Evolutionary conservation across 2,329 filamentous ascomycete genomes (phyloP), one percentile per base, ranked within the genome.

Genomic region (Coniella vitis): DNA sequence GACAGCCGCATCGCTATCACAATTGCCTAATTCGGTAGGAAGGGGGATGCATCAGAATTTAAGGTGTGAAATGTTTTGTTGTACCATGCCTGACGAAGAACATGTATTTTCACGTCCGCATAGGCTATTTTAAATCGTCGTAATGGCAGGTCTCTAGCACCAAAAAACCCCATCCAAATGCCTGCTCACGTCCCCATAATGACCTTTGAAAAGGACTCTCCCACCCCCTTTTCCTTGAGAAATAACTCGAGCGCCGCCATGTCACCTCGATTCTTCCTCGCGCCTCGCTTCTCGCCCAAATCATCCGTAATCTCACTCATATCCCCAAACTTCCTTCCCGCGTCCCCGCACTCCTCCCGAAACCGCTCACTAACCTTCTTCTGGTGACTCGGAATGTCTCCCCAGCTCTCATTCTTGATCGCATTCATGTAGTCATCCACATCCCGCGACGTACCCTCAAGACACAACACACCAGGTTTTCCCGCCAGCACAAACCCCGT

Each of bases 341-440:
- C 13, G 65, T 51, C 2, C 53, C 38, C 39, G 3, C 57, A 59
- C 1, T 57, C 57, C 57, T 79, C 74, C 1, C 75, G 60, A 49
- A 69, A 71, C 9, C 74, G 61, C 63, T 82, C 79, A 58, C 73
- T 79, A 34, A 82, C 78, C 56, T 82, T 82, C 55, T 82, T 82
- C 53, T 82, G 79, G 49, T 79, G 71, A 16, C 75, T 69, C 0
- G 79, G 79, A 5, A 82, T 81, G 59, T 82, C 78, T 0, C 76
- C 73, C 79, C 79, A 82, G 46, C 75, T 79, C 55, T 81, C 74
- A 5, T 76, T 81, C 62, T 81, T 81, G 63, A 82, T 81, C 49
- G 76, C 81, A 22, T 69, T 74, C 79, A 82, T 82, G 55, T 79
- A 82, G 9, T 70, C 71, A 48, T 82, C 78, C 2, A 82, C 70